A percentile compares a stretch with the other conserved stretches of the same genome.
Evolutionary conservation across 768 basidiomycete genomes (phyloP).

Genomic region (Calocera cornea): DNA sequence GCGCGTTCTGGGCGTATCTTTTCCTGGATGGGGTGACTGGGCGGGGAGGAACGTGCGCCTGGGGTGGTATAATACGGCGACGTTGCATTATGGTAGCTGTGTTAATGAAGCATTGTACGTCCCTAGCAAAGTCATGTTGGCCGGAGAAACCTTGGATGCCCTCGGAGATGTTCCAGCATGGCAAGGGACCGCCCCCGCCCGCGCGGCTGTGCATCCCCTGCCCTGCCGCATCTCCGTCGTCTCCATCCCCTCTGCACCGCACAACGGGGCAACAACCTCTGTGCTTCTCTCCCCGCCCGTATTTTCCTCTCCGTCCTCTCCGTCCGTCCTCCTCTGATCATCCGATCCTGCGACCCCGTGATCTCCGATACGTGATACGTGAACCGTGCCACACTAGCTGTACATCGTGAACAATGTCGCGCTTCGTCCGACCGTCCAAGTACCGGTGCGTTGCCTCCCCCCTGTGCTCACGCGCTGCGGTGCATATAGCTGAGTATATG

Average conservation of each 20-base stretch:
- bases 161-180: too few species aligned
- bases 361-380: too few species aligned
- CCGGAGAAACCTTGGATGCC: background rate
- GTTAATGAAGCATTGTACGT: too few species aligned
- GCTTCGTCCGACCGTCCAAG: constrained; percentile 75
- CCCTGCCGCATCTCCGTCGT: background rate
- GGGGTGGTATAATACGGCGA: too few species aligned
- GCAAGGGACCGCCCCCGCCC: too few species aligned
- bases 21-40: too few species aligned
- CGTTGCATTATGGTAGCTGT: too few species aligned
- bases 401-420: constrained; percentile 42
- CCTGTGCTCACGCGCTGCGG: too few species aligned
- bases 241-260: background rate
- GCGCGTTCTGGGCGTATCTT: too few species aligned
- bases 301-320: background rate
- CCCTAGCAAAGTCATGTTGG: background rate
- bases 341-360: too few species aligned
- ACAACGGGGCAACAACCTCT: too few species aligned
- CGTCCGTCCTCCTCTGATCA: background rate
- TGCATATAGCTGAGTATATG: background rate
- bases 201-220: background rate
- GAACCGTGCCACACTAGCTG: background rate
- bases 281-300: background rate
- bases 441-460: constrained; percentile 49
- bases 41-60: too few species aligned